Percentiles rank a stretch among this genome's conserved stretches.
phyloP scores from a whole-genome alignment of 2,329 filamentous ascomycete genomes.

The Phyllosticta citrichinensis region DNA sequence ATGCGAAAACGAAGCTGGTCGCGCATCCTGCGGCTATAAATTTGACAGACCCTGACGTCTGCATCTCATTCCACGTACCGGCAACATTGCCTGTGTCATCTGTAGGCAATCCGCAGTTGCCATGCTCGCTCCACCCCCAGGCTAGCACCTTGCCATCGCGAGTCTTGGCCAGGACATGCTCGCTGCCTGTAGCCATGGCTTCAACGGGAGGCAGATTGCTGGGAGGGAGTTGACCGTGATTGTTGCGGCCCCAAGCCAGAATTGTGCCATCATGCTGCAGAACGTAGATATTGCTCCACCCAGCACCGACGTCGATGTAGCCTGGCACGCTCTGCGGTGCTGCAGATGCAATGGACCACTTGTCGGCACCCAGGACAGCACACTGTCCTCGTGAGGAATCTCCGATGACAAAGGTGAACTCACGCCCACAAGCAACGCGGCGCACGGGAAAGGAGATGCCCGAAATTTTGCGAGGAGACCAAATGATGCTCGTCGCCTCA shows the following conservation, averaged over 20 bases:
- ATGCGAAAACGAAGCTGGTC: conserved; percentile 64
- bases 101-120: conserved; percentile 69
- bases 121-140: conserved; percentile 98
- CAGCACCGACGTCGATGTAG: conserved; percentile 63
- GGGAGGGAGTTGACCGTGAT: conserved; percentile 72
- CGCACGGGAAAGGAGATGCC: conserved; percentile 51
- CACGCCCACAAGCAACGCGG: conserved; percentile 67
- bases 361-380: conserved; percentile 62
- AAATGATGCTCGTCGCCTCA: conserved; percentile 31
- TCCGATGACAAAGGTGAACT: conserved; percentile 69
- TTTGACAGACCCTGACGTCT: conserved; percentile 43
- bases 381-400: conserved; percentile 47
- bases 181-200: conserved; percentile 73
- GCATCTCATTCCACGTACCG: conserved; percentile 58
- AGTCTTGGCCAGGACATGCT: conserved; percentile 72
- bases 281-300: conserved; percentile 75
- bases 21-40: conserved; percentile 77
- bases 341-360: conserved; percentile 53
- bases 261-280: conserved; percentile 52
- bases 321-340: conserved; percentile 44
- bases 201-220: conserved; percentile 47
- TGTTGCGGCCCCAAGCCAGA: conserved; percentile 70
- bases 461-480: conserved; percentile 23
- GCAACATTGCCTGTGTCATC: conserved; percentile 57
- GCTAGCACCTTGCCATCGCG: conserved; percentile 57